Base-by-base conservation (phyloP, 2,329 filamentous ascomycete genomes). In the Colletotrichum chrysophilum region DNA sequence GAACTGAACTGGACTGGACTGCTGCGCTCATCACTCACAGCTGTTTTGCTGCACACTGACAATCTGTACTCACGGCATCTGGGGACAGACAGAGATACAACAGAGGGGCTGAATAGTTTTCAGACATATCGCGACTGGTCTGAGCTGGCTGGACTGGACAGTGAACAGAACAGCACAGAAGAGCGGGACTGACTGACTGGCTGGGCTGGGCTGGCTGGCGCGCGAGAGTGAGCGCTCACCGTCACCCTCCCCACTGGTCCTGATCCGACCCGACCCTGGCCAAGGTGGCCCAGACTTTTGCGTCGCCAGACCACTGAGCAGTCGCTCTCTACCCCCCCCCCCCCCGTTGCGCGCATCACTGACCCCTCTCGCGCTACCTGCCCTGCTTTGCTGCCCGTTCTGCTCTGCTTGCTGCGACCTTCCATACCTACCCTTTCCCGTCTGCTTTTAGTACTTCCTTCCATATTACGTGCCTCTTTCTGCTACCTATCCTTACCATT, bases 251-350 rank as follows among this genome's bases (percentile, higher is more conserved):
- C 55, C 70, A 56, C 64, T 61, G 71, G 28, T 34, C 48, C 71
- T 74, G 67, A 58, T 30, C 38, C 34, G 71, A 26, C 58, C 32
- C 30, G 60, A 61, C 52, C 66, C 61, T 64, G 71, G 66, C 56
- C 71, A 71, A 75, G 70, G 69, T 68, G 69, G 73, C 69, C 70
- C 72, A 68, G 56, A 21, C 55, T 56, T 52, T 18, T 71, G 30
- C 62, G 67, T 52, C 28, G 71, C 68, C 68, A 72, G 72, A 58
- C 30, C 64, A 67, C 61, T 71, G 36, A 43, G 38, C 38, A n/a
- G 18, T 30, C 55, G 43, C 32, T 34, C 68, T 43, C 34, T 26
- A 26, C 58, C 30, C 26, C 48, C 43, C 66, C 30, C 26, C 43
- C 58, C 14, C 52, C 14, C 48, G 55, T 32, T 60, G 56, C 56